Evolutionary conservation across 306 rosid genomes (phyloP).

Genomic region (Cyclanthera cordifolia): DNA sequence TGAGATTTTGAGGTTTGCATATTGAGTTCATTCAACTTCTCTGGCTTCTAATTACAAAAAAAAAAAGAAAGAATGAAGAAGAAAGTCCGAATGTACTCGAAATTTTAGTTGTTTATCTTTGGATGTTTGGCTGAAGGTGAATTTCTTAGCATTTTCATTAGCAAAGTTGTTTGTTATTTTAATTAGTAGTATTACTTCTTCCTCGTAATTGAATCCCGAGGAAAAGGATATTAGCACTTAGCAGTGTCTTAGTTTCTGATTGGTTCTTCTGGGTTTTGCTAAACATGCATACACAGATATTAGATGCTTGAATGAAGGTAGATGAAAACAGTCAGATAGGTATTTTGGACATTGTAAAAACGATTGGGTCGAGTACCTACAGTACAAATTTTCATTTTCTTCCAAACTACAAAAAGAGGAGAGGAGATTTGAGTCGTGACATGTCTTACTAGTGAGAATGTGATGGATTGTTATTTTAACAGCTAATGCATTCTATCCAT

Average conservation of each 20-base stretch:
- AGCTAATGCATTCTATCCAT: neutral
- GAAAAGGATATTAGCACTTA: neutral
- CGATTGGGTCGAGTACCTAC: neutral
- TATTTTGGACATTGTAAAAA: neutral
- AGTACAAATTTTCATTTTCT: neutral
- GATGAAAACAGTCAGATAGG: neutral
- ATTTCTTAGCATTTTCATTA: neutral
- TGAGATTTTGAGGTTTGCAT: neutral
- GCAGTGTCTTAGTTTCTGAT: neutral
- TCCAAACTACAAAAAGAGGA: neutral
- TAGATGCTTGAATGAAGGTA: neutral
- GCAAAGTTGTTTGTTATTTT: too few species aligned
- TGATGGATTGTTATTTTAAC: neutral
- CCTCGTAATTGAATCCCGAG: neutral
- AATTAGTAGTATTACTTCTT: neutral
- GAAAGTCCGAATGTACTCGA: neutral
- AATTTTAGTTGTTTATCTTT: neutral
- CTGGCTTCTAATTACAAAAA: neutral
- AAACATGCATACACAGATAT: too few species aligned
- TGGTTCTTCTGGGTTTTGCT: neutral
- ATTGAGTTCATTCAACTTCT: neutral
- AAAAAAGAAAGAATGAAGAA: neutral
- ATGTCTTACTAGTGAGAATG: neutral
- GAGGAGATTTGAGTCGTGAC: neutral
- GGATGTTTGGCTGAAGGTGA: neutral